phyloP scores from a whole-genome alignment of 805 yeast genomes.

The Cyberlindnera sargentensis region DNA sequence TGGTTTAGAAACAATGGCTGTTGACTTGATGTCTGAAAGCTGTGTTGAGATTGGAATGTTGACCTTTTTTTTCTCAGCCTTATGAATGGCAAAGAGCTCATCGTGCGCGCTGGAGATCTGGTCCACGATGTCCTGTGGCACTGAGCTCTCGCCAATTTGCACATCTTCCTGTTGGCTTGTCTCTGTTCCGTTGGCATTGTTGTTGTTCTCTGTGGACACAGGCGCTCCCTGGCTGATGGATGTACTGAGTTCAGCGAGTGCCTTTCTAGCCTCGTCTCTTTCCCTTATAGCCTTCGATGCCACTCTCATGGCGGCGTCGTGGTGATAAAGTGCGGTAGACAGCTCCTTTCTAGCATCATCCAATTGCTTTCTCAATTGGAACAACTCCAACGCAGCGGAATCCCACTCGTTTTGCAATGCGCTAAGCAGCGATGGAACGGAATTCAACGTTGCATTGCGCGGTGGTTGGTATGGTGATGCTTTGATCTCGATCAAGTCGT shows the following conservation, averaged over 20 bases:
- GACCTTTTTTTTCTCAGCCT: conserved; percentile 17
- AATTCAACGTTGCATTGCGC: conserved; percentile 43
- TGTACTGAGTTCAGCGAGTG: conserved; percentile 48
- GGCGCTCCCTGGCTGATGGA: conserved; percentile 28
- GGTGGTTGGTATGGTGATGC: conserved; percentile 27
- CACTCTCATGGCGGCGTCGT: conserved; percentile 87
- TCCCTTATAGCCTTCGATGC: conserved; percentile 72
- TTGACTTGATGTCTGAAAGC: conserved; percentile 3
- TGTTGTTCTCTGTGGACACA: not conserved
- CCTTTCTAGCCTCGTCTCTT: conserved; percentile 64
- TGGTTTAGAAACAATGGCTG: conserved; percentile 8
- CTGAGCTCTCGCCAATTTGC: conserved; percentile 1
- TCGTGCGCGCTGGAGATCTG: conserved; percentile 10
- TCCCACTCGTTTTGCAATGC: conserved; percentile 89
- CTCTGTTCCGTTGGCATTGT: not conserved
- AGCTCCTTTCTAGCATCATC: conserved; percentile 61
- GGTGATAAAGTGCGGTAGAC: conserved; percentile 70
- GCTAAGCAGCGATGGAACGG: conserved; percentile 73
- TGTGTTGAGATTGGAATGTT: conserved; percentile 10
- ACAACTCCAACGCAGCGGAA: conserved; percentile 72
- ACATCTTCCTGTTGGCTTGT: conserved; percentile 1
- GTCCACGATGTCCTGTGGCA: conserved; percentile 6
- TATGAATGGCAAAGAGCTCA: conserved; percentile 17
- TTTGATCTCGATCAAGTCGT: conserved; percentile 48
- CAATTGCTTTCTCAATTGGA: conserved; percentile 67